These are phyloP conservation scores for Pichia kluyveri DNA, from an alignment of 805 yeast species.

Conservation along the genomic window DNA sequence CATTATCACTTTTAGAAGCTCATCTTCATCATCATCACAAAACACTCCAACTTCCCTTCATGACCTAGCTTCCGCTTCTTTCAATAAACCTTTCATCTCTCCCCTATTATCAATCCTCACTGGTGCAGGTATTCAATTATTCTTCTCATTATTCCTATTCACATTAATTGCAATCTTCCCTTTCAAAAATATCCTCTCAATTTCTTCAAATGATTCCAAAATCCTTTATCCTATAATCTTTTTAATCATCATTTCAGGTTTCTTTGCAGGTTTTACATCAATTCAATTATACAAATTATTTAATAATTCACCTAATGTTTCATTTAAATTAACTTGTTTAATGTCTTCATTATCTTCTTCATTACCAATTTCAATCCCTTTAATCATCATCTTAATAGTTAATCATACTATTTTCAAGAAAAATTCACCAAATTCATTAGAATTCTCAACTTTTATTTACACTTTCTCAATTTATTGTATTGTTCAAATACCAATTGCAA, in stretches of 20 bases:
- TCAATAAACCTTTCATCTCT: slow-evolving; percentile 40
- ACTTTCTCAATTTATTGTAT: slow-evolving; percentile 51
- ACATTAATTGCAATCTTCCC: slow-evolving; percentile 43
- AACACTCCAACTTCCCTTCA: neutral
- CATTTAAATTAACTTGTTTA: slow-evolving; percentile 23
- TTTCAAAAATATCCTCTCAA: slow-evolving; percentile 32
- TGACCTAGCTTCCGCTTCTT: slow-evolving; percentile 12
- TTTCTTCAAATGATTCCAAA: slow-evolving; percentile 29
- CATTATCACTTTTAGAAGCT: slow-evolving; percentile 44
- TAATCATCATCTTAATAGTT: slow-evolving; percentile 42
- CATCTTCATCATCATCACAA: slow-evolving; percentile 22
- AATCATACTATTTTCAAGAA: slow-evolving; percentile 70
- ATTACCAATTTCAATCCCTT: slow-evolving; percentile 36
- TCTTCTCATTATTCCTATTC: slow-evolving; percentile 56
- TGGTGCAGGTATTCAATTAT: slow-evolving; percentile 69
- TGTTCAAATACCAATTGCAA: slow-evolving; percentile 66
- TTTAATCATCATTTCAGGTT: slow-evolving; percentile 55
- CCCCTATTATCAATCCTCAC: slow-evolving; percentile 45
- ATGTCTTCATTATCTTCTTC: slow-evolving; percentile 41
- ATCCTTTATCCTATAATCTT: slow-evolving; percentile 38
- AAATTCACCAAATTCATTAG: slow-evolving; percentile 67
- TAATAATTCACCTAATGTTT: slow-evolving; percentile 27
- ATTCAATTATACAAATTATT: slow-evolving; percentile 52
- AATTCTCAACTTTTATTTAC: slow-evolving; percentile 64
- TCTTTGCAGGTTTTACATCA: slow-evolving; percentile 66